Base-by-base conservation (phyloP, 169 alveolate species). In the Eimeria nieschulzi region DNA sequence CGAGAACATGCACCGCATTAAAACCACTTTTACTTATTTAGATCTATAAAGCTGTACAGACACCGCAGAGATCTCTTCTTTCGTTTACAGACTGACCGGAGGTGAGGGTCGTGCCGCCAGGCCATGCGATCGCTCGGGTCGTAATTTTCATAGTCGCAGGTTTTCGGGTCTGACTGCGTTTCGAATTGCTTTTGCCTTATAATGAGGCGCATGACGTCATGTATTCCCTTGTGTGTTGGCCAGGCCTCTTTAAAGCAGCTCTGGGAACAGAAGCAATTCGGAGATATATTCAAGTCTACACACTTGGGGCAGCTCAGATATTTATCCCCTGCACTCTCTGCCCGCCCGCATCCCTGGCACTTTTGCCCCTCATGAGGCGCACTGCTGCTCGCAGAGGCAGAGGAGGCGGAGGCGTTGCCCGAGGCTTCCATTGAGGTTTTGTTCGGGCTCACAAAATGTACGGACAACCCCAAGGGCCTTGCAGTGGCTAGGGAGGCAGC, bases 241-340 rank as follows among this genome's bases (percentile, higher is more conserved):
- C 99, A 99, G 85, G 94, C 96, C 53, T 90, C 90, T 83, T 97
- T 97, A 91, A 98, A 99, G 87, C 99, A 99, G 17, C 94, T 98
- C 94, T 99, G 99, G 26, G 96, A 93, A 93, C 99, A 99, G 95
- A 99, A 99, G 94, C 59, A 70, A 9, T 83, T 53, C 33, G 73
- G 72, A 46, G 76, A 80, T 15, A 83, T 61, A 68, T 82, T 90
- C 39, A 93, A 80, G 66, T 85, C 73, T 13, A 78, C 85, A 72
- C 95, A 85, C 10, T 54, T 39, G 19, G 93, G 93, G 78, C 93
- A 86, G 56, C 68, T 9, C 39, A 86, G 83, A 46, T 17, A 56
- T 13, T n/a, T n/a, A n/a, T n/a, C n/a, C n/a, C n/a, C n/a, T 73
- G 86, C 79, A 46, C 17, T 10, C 12, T 75, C 61, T 2, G 10